Conservation (phyloP, 495 filamentous ascomycete genomes). For the Neurospora tetrasperma region DNA sequence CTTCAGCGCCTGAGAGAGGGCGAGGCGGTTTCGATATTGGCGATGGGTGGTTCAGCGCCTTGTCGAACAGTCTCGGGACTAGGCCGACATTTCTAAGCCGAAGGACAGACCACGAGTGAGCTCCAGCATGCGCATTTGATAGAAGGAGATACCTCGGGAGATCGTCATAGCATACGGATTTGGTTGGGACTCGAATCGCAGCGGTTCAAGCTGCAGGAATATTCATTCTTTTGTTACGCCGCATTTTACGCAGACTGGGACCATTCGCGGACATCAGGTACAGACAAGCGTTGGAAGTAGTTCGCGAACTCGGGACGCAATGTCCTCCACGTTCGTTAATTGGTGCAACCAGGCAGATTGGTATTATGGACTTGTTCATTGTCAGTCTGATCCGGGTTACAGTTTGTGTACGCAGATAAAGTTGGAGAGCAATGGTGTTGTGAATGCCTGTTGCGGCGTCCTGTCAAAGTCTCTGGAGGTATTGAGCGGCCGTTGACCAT, state of each 20-base stretch:
- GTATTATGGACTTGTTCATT: neutral
- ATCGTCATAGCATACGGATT: neutral
- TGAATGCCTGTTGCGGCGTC: neutral
- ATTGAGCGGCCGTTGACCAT: neutral
- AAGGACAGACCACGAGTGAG: constrained; percentile 23
- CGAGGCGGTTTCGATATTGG: neutral
- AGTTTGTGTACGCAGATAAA: neutral
- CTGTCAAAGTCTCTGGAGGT: neutral
- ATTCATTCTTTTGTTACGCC: neutral
- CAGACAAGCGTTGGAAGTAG: neutral
- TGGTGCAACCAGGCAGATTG: neutral
- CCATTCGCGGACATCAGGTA: neutral
- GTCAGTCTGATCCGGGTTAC: neutral
- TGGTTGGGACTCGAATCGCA: neutral
- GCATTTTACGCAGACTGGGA: neutral
- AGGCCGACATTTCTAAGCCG: constrained; percentile 46
- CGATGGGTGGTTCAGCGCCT: neutral
- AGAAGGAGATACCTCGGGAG: neutral
- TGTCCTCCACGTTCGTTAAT: neutral
- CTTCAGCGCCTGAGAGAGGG: constrained; percentile 1
- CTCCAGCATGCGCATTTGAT: neutral
- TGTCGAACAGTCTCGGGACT: neutral
- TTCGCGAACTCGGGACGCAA: neutral
- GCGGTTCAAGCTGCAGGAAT: neutral
- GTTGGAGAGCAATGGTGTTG: neutral